Conservation (phyloP, 371 early-diverging fungal genomes). For the Nematocida minor region DNA sequence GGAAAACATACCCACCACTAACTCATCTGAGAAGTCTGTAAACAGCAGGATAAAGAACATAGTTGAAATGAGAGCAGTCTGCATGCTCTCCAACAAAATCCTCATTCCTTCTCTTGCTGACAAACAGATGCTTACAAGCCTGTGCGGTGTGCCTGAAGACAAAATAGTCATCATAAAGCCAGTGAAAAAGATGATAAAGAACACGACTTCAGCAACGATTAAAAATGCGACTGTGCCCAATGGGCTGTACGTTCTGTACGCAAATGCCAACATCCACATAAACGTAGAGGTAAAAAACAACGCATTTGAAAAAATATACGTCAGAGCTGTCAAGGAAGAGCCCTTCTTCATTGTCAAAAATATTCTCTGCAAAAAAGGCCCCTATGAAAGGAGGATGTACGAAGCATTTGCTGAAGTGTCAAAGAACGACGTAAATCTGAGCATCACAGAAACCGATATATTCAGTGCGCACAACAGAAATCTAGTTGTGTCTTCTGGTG, state of each 20-base stretch:
- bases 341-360: background rate
- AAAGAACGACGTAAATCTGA: background rate
- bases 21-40: background rate
- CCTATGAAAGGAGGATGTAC: slow-evolving; percentile 17
- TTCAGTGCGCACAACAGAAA: background rate
- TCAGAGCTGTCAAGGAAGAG: slow-evolving; percentile 10
- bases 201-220: background rate
- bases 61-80: slow-evolving; percentile 4
- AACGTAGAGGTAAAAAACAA: slow-evolving; percentile 15
- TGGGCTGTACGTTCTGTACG: slow-evolving; percentile 35
- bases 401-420: slow-evolving; percentile 5
- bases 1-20: background rate
- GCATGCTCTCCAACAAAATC: slow-evolving; percentile 17
- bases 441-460: background rate
- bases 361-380: slow-evolving; percentile 5
- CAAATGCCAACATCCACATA: slow-evolving; percentile 6
- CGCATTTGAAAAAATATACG: background rate
- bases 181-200: background rate
- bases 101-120: background rate
- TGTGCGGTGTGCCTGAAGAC: slow-evolving; percentile 11
- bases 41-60: background rate
- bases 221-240: background rate
- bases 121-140: background rate
- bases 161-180: slow-evolving; percentile 1
- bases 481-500: background rate